Evolutionary conservation across 331 rosid species (phyloP).

Genomic region (Ulmus americana): DNA sequence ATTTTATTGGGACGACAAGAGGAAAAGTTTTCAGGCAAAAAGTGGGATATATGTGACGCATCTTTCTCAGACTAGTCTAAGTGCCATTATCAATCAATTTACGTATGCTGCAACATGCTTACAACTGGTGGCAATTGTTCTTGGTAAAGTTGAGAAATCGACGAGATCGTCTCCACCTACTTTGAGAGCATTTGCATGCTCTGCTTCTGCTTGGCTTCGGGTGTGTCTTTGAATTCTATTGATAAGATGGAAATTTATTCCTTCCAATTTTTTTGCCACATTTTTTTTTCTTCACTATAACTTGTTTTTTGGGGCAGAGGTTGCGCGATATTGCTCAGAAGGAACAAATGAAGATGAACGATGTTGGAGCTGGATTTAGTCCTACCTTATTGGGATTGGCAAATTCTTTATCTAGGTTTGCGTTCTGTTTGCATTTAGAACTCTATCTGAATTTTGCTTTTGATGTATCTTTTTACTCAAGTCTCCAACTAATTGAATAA

Average conservation of each 20-base stretch:
- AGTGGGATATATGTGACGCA: conserved; percentile 54
- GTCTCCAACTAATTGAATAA: background rate
- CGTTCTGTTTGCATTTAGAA: background rate
- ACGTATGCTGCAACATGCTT: conserved; percentile 78
- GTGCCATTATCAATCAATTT: conserved; percentile 54
- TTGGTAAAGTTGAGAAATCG: conserved; percentile 42
- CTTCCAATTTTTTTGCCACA: background rate
- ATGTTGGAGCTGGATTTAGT: conserved; percentile 37
- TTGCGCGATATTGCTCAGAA: conserved; percentile 57
- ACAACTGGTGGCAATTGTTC: conserved; percentile 41
- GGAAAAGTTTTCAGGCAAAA: conserved; percentile 42
- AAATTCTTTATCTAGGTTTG: conserved; percentile 79
- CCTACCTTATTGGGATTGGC: conserved; percentile 74
- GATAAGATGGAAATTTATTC: background rate
- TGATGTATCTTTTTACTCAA: background rate
- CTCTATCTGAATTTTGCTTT: conserved; percentile 1
- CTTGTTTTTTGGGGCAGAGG: conserved; percentile 44
- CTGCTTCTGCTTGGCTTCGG: conserved; percentile 75
- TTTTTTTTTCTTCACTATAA: background rate
- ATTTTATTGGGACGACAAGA: conserved; percentile 57
- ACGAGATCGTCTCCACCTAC: conserved; percentile 54
- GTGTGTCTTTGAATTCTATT: conserved; percentile 26
- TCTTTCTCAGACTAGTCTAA: conserved; percentile 64
- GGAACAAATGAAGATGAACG: conserved; percentile 52
- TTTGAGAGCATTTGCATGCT: conserved; percentile 57